Conservation (phyloP, 306 rosid species). For the Vigna trinervia region DNA sequence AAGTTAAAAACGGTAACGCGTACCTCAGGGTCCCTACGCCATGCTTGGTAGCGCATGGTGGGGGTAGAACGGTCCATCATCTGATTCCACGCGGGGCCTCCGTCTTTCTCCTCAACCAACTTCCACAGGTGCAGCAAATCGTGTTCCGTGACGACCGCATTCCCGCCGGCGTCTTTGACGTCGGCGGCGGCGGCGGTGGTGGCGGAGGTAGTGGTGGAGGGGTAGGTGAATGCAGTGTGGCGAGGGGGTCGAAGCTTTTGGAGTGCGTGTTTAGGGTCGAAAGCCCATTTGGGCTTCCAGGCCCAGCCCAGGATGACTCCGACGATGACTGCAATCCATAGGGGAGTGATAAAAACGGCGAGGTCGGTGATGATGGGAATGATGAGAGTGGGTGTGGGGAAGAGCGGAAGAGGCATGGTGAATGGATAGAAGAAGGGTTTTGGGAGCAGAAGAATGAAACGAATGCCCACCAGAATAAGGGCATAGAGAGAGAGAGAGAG, state of each 20-base stretch:
- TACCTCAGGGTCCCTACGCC: constrained; percentile 60
- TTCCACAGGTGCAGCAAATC: constrained; percentile 53
- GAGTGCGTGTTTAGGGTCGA: constrained; percentile 40
- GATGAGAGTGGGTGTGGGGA: constrained; percentile 45
- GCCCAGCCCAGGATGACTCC: constrained; percentile 94
- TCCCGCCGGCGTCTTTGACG: constrained; percentile 46
- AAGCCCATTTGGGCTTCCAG: constrained; percentile 96
- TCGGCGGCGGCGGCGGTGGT: background rate
- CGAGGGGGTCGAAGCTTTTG: constrained; percentile 48
- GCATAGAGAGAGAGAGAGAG: constrained; percentile 42
- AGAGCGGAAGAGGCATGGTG: constrained; percentile 15
- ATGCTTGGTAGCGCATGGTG: constrained; percentile 78
- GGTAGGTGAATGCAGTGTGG: constrained; percentile 8
- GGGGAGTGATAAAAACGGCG: constrained; percentile 60
- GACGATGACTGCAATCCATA: constrained; percentile 78
- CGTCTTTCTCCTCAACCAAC: constrained; percentile 68
- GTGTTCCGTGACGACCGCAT: constrained; percentile 52
- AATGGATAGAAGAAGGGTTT: too few relatives aligned
- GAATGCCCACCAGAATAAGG: constrained; percentile 39
- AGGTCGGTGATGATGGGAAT: constrained; percentile 53
- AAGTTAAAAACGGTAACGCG: background rate
- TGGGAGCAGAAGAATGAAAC: background rate
- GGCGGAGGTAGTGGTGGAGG: constrained; percentile 10
- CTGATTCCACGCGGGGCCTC: constrained; percentile 89
- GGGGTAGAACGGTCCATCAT: constrained; percentile 94